Percentiles rank a stretch among this genome's conserved stretches.
These are phyloP conservation scores for Linum trigynum DNA, from an alignment of 345 rosid genomes.

Conservation along the genomic window DNA sequence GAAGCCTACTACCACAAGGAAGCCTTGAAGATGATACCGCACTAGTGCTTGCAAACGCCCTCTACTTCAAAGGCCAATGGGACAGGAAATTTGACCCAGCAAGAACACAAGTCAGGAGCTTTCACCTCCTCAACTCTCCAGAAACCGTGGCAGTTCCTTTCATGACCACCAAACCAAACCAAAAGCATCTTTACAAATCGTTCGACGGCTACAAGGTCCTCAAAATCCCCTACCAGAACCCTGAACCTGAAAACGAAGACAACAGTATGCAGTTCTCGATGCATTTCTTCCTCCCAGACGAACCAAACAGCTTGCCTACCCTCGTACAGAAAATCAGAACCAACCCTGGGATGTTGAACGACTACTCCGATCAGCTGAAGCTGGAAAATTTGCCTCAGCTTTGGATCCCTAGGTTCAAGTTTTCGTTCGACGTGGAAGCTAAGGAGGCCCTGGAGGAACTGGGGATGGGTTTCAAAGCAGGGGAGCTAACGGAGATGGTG, in stretches of 20 bases:
- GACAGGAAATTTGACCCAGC: slow-evolving; percentile 13
- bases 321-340: slow-evolving; percentile 13
- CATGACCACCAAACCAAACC: slow-evolving; percentile 17
- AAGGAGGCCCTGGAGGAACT: slow-evolving; percentile 14
- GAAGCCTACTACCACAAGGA: slow-evolving; percentile 17
- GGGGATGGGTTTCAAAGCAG: slow-evolving; percentile 16
- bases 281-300: slow-evolving; percentile 25
- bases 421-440: slow-evolving; percentile 24
- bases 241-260: slow-evolving; percentile 9
- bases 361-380: slow-evolving; percentile 1
- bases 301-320: slow-evolving; percentile 10
- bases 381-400: slow-evolving; percentile 10
- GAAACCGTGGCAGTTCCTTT: slow-evolving; percentile 17
- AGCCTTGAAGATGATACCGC: slow-evolving; percentile 6
- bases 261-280: slow-evolving; percentile 12
- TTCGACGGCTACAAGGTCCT: slow-evolving; percentile 20
- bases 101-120: slow-evolving; percentile 13
- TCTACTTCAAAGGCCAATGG: slow-evolving; percentile 37
- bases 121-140: slow-evolving; percentile 18
- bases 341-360: slow-evolving; percentile 10
- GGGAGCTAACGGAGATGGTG: slow-evolving; percentile 21
- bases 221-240: slow-evolving; percentile 21
- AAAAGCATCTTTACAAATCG: slow-evolving; percentile 7
- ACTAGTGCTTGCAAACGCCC: slow-evolving; percentile 27
- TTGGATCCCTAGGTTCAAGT: slow-evolving; percentile 22